A percentile compares a stretch with the other conserved stretches of the same genome.
phyloP scores from a whole-genome alignment of 768 basidiomycete genomes.

The Tylopilus sp. region DNA sequence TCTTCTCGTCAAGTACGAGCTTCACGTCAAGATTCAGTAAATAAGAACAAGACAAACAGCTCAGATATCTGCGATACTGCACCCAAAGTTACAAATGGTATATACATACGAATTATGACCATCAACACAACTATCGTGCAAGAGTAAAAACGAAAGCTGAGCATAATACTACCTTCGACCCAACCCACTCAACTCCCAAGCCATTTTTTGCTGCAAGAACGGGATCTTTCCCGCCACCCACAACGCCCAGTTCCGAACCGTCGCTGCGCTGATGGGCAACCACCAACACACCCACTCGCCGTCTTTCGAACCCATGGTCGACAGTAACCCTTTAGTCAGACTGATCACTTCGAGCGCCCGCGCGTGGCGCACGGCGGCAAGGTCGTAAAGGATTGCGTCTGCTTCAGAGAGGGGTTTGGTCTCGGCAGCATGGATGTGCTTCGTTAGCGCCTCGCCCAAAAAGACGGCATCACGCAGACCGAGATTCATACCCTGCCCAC shows the following conservation, averaged over 20 bases:
- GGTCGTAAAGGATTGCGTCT: constrained; percentile 34
- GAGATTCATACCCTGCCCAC: constrained; percentile 58
- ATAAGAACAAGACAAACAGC: too few species aligned
- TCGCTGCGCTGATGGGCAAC: constrained; percentile 25
- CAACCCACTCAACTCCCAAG: constrained; percentile 1
- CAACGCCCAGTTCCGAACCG: constrained; percentile 27
- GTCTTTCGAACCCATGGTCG: constrained; percentile 22
- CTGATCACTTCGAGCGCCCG: constrained; percentile 42
- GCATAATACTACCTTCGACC: background rate
- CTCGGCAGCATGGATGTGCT: constrained; percentile 28
- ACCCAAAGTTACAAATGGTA: too few species aligned
- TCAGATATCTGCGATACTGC: too few species aligned
- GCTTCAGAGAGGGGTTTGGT: constrained; percentile 7
- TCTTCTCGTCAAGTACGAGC: too few species aligned
- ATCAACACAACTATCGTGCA: too few species aligned
- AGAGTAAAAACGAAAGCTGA: too few species aligned
- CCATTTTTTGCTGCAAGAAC: background rate
- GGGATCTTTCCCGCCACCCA: constrained; percentile 18
- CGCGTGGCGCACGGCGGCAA: constrained; percentile 34
- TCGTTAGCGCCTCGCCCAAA: constrained; percentile 40
- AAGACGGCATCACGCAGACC: constrained; percentile 51
- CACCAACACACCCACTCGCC: constrained; percentile 16
- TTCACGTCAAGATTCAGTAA: too few species aligned
- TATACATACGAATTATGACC: too few species aligned
- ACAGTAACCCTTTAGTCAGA: constrained; percentile 36